Evolutionary conservation across 345 rosid species (phyloP), one percentile per base, ranked within the genome.

Genomic region (Turnera subulata): DNA sequence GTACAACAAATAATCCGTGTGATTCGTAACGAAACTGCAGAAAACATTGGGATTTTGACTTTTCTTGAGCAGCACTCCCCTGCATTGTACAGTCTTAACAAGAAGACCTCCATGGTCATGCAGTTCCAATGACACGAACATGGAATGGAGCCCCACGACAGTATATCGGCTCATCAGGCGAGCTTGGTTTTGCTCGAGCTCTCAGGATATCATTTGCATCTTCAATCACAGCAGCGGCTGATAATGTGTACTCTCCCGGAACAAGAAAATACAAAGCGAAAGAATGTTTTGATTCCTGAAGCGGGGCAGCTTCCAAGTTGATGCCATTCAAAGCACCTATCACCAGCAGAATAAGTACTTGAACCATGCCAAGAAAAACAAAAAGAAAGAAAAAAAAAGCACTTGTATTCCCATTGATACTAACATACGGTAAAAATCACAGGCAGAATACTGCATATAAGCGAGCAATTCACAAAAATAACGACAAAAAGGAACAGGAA

Each of bases 131-230:
- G 48, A 86, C 95, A 49, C 82, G 76, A 40, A 90, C 73, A 55
- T 81, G 95, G 51, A 85, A 94, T 5, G 96, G 97, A 14, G 97
- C 95, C 14, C 96, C 97, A n/a, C 93, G 84, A 19, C 96, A 94
- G 70, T 83, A 82, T 45, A 94, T 90, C 6, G 97, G 91, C 69
- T 94, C 97, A 24, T 88, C 91, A 10, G 86, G 70, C 1, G 86
- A 84, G 40, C 72, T 77, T 0, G 88, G 78, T 72, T 70, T 80
- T 15, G 99, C 96, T 44, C 96, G 79, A 55, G 93, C 82, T 73
- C 99, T 76, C 39, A 94, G 86, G 53, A 90, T 72, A 51, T 85
- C 89, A 66, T 81, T 90, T 9, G 96, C 88, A 59, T 86, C 88
- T 63, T 85, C 93, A 4, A 94, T 84, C 20, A 90, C 86, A 9